Evolutionary conservation across 495 filamentous ascomycete species (phyloP).

Genomic region (Oidiodendron maius): DNA sequence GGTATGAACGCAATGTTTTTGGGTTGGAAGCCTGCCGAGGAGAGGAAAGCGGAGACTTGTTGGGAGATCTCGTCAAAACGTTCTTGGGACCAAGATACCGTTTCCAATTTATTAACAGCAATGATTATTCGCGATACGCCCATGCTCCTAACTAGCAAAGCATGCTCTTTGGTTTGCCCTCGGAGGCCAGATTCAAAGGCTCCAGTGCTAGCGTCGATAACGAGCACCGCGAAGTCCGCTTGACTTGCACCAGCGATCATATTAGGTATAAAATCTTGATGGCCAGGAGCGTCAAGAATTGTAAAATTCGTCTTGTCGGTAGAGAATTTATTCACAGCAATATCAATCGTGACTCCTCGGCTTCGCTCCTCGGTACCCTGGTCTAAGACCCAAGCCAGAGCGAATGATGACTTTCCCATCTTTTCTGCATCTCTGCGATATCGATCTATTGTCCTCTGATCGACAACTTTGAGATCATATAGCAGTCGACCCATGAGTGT

Average conservation of each 20-base stretch:
- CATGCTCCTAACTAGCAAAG: slow-evolving; percentile 84
- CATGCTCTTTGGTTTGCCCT: slow-evolving; percentile 93
- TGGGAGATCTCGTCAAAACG: slow-evolving; percentile 81
- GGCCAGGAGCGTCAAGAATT: slow-evolving; percentile 91
- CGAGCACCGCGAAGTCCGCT: slow-evolving; percentile 92
- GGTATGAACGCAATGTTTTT: slow-evolving; percentile 84
- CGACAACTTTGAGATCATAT: slow-evolving; percentile 79
- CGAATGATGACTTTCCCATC: slow-evolving; percentile 92
- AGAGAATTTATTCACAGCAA: slow-evolving; percentile 89
- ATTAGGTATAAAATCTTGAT: slow-evolving; percentile 93
- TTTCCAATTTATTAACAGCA: slow-evolving; percentile 93
- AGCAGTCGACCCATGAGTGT: slow-evolving; percentile 95
- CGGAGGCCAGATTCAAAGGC: slow-evolving; percentile 90
- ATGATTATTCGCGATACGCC: slow-evolving; percentile 83
- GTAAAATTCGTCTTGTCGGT: slow-evolving; percentile 83
- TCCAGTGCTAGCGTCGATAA: slow-evolving; percentile 82
- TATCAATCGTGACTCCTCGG: slow-evolving; percentile 94
- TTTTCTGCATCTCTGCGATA: slow-evolving; percentile 83
- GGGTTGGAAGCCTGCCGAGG: slow-evolving; percentile 67
- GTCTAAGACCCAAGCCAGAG: slow-evolving; percentile 93
- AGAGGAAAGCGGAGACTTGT: slow-evolving; percentile 78
- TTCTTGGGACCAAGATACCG: slow-evolving; percentile 68
- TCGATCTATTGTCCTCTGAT: slow-evolving; percentile 80
- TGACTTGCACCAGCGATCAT: slow-evolving; percentile 98
- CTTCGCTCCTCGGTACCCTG: slow-evolving; percentile 80